Conservation (phyloP, 371 early-diverging fungal genomes). For the Coemansia sp. region DNA sequence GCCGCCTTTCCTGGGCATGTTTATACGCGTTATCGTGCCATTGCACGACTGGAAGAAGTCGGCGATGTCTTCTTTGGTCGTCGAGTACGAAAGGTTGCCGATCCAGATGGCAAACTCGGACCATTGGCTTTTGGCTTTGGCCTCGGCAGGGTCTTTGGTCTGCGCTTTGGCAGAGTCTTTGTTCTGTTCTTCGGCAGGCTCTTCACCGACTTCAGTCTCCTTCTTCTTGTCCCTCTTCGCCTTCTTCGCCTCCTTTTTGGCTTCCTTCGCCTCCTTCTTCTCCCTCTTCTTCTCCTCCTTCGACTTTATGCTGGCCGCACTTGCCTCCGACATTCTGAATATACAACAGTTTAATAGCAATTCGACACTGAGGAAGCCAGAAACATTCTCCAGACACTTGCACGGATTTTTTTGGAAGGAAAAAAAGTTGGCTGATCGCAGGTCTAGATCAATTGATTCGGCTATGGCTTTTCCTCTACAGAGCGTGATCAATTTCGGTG, state of each 20-base stretch:
- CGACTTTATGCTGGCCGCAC: not conserved
- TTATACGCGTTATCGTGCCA: slow-evolving; percentile 62
- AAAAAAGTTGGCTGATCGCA: not conserved
- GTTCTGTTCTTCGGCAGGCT: not conserved
- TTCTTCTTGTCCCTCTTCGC: slow-evolving; percentile 20
- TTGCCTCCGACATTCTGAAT: not conserved
- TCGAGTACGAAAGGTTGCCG: slow-evolving; percentile 67
- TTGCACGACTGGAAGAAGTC: slow-evolving; percentile 56
- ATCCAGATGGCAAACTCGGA: slow-evolving; percentile 64
- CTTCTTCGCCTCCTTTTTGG: slow-evolving; percentile 11
- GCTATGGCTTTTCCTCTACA: not conserved
- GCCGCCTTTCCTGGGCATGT: slow-evolving; percentile 62
- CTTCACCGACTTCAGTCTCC: not conserved
- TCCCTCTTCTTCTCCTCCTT: slow-evolving; percentile 6
- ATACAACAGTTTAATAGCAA: not conserved
- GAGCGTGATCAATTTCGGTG: not conserved
- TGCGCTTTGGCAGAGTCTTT: not conserved
- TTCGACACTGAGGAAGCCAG: not conserved
- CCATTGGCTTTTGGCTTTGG: slow-evolving; percentile 36
- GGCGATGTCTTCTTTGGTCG: slow-evolving; percentile 56
- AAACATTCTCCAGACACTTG: not conserved
- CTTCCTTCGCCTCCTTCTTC: slow-evolving; percentile 5
- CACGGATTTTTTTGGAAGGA: too few relatives aligned
- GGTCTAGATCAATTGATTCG: not conserved
- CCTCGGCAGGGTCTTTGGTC: not conserved